These are phyloP conservation scores for Pseudotsuga menziesii DNA, from an alignment of 75 land plant genomes.

Conservation along the genomic window DNA sequence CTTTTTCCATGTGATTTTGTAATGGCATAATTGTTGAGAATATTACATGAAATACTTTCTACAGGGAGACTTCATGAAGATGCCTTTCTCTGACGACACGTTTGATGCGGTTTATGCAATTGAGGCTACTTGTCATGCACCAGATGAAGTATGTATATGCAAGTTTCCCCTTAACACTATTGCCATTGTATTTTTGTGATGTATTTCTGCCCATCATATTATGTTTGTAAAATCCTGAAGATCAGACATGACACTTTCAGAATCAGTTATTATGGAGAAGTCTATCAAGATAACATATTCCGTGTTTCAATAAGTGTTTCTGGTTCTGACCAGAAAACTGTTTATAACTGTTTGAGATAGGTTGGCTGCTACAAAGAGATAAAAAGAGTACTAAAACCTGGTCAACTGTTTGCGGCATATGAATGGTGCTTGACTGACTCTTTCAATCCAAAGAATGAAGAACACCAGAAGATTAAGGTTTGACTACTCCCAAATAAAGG, in stretches of 20 bases:
- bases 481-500: not conserved
- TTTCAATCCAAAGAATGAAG: slow-evolving; percentile 71
- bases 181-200: not conserved
- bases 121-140: slow-evolving; percentile 99
- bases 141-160: slow-evolving; percentile 73
- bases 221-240: not conserved
- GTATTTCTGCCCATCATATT: not conserved
- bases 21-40: not conserved
- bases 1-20: slow-evolving; percentile 1
- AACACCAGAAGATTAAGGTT: slow-evolving; percentile 88
- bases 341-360: slow-evolving; percentile 26
- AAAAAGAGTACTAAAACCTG: slow-evolving; percentile 90
- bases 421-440: slow-evolving; percentile 98
- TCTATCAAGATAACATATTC: not conserved
- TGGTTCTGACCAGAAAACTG: not conserved
- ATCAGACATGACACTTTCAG: not conserved
- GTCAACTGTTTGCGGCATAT: slow-evolving; percentile 94
- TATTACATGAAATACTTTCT: slow-evolving; percentile 5
- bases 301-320: not conserved
- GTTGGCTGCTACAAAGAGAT: slow-evolving; percentile 93
- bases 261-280: not conserved
- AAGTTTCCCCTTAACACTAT: not conserved
- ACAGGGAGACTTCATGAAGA: slow-evolving; percentile 99
- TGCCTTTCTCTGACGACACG: slow-evolving; percentile 77
- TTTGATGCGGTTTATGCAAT: slow-evolving; percentile 98